Percentiles rank a stretch among this genome's conserved stretches.
Evolutionary conservation across 768 basidiomycete genomes (phyloP).

Genomic region (Porphyrellus cyaneotinctus): DNA sequence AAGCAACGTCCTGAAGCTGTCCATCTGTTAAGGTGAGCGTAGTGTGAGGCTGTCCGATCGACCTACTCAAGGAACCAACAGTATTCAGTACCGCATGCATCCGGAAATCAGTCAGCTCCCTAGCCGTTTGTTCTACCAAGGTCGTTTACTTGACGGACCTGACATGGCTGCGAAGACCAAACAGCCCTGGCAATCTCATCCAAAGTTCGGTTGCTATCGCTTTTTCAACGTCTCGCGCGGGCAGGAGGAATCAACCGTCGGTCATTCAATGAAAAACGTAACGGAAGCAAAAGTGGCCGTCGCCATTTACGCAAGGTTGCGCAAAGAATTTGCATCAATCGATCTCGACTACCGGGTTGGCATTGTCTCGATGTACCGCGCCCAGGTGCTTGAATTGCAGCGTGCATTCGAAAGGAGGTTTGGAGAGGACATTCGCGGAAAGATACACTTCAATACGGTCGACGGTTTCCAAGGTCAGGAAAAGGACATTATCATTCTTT

Average conservation of each 20-base stretch:
- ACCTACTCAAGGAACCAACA: slow-evolving; percentile 28
- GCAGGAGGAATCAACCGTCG: slow-evolving; percentile 48
- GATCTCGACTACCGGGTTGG: slow-evolving; percentile 57
- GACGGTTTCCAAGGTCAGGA: slow-evolving; percentile 99
- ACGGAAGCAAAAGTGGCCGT: slow-evolving; percentile 73
- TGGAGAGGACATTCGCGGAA: slow-evolving; percentile 62
- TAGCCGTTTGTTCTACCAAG: slow-evolving; percentile 82
- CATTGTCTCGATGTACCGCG: slow-evolving; percentile 92
- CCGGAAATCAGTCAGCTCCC: slow-evolving; percentile 91
- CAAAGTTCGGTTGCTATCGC: slow-evolving; percentile 79
- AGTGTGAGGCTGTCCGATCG: neutral
- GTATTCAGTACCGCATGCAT: slow-evolving; percentile 99
- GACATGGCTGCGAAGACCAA: slow-evolving; percentile 79
- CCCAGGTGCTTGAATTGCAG: slow-evolving; percentile 75
- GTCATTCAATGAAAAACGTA: slow-evolving; percentile 73
- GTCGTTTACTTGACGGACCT: slow-evolving; percentile 79
- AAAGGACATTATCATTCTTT: slow-evolving; percentile 96
- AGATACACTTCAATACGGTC: slow-evolving; percentile 93
- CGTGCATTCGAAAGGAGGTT: slow-evolving; percentile 66
- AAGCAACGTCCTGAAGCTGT: slow-evolving; percentile 76
- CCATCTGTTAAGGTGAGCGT: slow-evolving; percentile 77
- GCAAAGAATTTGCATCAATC: slow-evolving; percentile 54
- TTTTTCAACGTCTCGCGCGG: slow-evolving; percentile 82
- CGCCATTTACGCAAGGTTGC: slow-evolving; percentile 69
- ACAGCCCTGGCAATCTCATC: slow-evolving; percentile 79